Evolutionary conservation across 257 asterid species (phyloP).

Genomic region (Solanum bulbocastanum): DNA sequence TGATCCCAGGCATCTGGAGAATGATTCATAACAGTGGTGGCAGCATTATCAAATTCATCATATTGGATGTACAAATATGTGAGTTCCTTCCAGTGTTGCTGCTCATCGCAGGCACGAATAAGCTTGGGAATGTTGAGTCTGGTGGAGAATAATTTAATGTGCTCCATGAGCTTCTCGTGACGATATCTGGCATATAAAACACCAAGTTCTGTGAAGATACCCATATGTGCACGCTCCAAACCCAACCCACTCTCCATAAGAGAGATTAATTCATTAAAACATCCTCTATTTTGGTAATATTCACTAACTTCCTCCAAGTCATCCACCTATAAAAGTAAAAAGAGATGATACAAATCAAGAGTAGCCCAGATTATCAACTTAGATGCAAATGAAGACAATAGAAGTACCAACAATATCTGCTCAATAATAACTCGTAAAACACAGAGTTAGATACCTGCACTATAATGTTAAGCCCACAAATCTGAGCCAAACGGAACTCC

Average conservation of each 20-base stretch:
- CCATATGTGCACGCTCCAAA: slow-evolving; percentile 99
- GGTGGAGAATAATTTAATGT: slow-evolving; percentile 84
- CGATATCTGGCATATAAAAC: slow-evolving; percentile 98
- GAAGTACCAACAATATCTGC: background rate
- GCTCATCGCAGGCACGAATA: slow-evolving; percentile 98
- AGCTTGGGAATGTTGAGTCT: slow-evolving; percentile 97
- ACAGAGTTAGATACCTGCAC: slow-evolving; percentile 59
- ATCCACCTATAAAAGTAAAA: slow-evolving; percentile 55
- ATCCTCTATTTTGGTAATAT: slow-evolving; percentile 92
- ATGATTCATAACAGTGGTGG: slow-evolving; percentile 98
- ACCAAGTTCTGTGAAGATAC: slow-evolving; percentile 95
- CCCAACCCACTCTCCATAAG: slow-evolving; percentile 99
- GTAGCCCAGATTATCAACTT: background rate
- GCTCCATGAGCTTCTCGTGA: slow-evolving; percentile 99
- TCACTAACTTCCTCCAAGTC: slow-evolving; percentile 99
- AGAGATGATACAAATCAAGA: background rate
- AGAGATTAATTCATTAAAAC: slow-evolving; percentile 94
- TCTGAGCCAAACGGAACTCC: slow-evolving; percentile 99
- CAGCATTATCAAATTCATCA: slow-evolving; percentile 99
- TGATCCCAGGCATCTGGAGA: slow-evolving; percentile 99
- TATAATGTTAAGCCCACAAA: slow-evolving; percentile 97
- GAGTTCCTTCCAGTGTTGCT: slow-evolving; percentile 96
- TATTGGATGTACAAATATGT: slow-evolving; percentile 88
- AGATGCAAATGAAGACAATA: background rate
- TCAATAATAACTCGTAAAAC: background rate